Percentiles rank a stretch among this genome's conserved stretches.
Evolutionary conservation across 2,329 filamentous ascomycete genomes (phyloP).

Genomic region (Ilyonectria destructans): DNA sequence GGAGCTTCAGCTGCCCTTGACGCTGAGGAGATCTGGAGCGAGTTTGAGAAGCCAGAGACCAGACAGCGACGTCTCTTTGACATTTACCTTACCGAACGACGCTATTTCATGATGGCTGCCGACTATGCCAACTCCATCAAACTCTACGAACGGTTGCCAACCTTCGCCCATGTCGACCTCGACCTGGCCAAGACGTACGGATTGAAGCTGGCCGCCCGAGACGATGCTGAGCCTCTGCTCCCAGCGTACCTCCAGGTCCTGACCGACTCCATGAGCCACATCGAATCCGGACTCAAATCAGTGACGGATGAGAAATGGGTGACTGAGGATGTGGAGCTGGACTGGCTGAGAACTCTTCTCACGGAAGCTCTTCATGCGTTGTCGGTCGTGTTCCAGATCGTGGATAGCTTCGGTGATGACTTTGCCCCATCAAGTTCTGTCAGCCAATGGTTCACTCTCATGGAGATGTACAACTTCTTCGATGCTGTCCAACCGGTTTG

Average conservation of each 20-base stretch:
- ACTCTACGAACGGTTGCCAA: slow-evolving; percentile 59
- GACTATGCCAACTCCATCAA: slow-evolving; percentile 70
- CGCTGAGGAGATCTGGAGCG: slow-evolving; percentile 68
- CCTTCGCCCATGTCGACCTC: slow-evolving; percentile 47
- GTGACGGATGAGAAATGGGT: slow-evolving; percentile 67
- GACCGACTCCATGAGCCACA: slow-evolving; percentile 64
- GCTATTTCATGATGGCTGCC: slow-evolving; percentile 76
- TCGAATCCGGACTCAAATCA: slow-evolving; percentile 65
- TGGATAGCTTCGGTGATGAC: slow-evolving; percentile 70
- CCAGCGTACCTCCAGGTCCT: slow-evolving; percentile 66
- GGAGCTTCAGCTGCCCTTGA: slow-evolving; percentile 64
- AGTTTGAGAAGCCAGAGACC: slow-evolving; percentile 75
- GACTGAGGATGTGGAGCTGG: slow-evolving; percentile 68
- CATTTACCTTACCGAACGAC: slow-evolving; percentile 81
- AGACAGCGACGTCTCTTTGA: slow-evolving; percentile 79
- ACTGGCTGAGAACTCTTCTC: slow-evolving; percentile 76
- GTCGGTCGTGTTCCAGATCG: slow-evolving; percentile 81
- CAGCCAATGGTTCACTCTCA: slow-evolving; percentile 82
- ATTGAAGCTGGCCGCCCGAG: slow-evolving; percentile 50
- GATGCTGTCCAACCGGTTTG: slow-evolving; percentile 68
- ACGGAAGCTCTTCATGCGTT: slow-evolving; percentile 83
- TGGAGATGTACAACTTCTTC: slow-evolving; percentile 80
- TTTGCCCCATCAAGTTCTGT: slow-evolving; percentile 74
- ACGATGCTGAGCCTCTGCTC: slow-evolving; percentile 63
- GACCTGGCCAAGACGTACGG: slow-evolving; percentile 53